Evolutionary conservation across 2,329 filamentous ascomycete species (phyloP).

Genomic region (Paracorniculantispora psalliotae): DNA sequence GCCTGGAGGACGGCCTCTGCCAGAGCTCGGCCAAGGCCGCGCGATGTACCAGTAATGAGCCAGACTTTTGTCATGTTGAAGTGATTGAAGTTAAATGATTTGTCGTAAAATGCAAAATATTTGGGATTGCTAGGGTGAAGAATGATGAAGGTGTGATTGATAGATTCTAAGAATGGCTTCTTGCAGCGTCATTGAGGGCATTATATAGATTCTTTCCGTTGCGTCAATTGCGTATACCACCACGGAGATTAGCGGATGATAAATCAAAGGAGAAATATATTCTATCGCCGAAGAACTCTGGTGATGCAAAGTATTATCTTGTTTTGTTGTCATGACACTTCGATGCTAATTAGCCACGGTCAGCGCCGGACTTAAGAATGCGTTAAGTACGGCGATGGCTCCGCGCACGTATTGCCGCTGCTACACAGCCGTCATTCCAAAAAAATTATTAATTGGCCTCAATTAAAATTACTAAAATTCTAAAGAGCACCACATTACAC

Average conservation of each 20-base stretch:
- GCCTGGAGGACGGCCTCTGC: slow-evolving; percentile 30
- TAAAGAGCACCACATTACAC: no score
- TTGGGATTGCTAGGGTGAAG: no score
- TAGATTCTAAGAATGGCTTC: neutral
- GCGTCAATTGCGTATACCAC: no score
- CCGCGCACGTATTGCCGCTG: neutral
- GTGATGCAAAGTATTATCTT: neutral
- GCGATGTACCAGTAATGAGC: slow-evolving; percentile 45
- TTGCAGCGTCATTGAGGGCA: no score
- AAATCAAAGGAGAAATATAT: neutral
- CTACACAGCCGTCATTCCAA: neutral
- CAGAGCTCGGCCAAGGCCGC: slow-evolving; percentile 42
- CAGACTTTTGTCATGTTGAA: slow-evolving; percentile 30
- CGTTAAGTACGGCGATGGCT: neutral
- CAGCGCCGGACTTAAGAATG: neutral
- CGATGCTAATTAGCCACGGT: neutral
- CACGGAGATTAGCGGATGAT: neutral
- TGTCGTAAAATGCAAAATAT: no score
- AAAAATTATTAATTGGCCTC: no score
- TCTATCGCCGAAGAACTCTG: neutral
- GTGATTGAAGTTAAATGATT: neutral
- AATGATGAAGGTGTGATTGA: neutral
- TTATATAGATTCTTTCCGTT: neutral
- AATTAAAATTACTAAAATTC: no score
- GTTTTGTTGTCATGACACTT: neutral